These are phyloP conservation scores for Candida endomychidarum DNA, from an alignment of 805 yeast species.

Conservation along the genomic window DNA sequence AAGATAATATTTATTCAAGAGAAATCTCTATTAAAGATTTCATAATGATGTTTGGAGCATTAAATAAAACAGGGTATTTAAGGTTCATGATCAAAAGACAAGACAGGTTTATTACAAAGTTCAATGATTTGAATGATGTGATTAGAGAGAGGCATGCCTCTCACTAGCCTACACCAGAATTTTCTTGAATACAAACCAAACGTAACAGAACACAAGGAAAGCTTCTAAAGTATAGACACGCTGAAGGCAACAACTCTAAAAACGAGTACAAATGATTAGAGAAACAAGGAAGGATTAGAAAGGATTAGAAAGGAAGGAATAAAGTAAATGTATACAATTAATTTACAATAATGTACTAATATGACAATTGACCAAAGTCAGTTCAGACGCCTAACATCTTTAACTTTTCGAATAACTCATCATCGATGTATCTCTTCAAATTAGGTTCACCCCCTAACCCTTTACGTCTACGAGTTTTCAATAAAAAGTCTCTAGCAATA, in stretches of 20 bases:
- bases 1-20: conserved; percentile 29
- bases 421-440: conserved; percentile 65
- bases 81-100: conserved; percentile 22
- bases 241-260: too few species aligned
- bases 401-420: conserved; percentile 54
- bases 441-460: conserved; percentile 77
- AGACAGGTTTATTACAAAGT: conserved; percentile 28
- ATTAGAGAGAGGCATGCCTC: conserved; percentile 14
- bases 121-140: conserved; percentile 22
- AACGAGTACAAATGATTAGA: too few species aligned
- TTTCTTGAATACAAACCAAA: too few species aligned
- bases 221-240: too few species aligned
- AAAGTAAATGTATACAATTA: too few species aligned
- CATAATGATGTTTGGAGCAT: conserved; percentile 21
- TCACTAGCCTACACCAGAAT: too few species aligned
- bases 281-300: too few species aligned
- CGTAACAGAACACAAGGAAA: too few species aligned
- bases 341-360: too few species aligned
- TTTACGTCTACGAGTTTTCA: conserved; percentile 86
- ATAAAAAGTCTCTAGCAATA: conserved; percentile 82
- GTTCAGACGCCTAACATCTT: conserved; percentile 44
- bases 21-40: conserved; percentile 28
- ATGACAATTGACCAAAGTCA: too few species aligned
- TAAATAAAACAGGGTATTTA: conserved; percentile 17
- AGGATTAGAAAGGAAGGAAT: too few species aligned